Percentiles rank a stretch among this genome's conserved stretches.
Conservation (phyloP, 208 protist genomes). For the Leishmania arabica region DNA sequence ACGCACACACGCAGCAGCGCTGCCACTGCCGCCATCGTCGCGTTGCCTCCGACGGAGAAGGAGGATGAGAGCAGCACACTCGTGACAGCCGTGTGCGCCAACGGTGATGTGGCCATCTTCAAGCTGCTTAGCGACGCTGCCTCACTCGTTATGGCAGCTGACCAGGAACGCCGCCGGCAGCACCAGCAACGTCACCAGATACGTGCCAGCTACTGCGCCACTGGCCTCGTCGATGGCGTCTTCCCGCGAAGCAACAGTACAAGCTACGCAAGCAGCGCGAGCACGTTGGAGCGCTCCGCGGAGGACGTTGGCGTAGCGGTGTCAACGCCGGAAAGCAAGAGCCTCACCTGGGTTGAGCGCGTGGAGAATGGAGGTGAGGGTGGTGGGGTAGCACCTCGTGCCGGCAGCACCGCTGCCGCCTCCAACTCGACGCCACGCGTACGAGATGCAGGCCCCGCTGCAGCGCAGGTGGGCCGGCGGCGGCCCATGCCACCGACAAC, state of each 20-base stretch:
- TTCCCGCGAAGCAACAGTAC: neutral
- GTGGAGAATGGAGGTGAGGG: neutral
- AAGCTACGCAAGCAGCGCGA: slow-evolving; percentile 2
- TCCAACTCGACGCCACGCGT: neutral
- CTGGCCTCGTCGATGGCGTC: slow-evolving; percentile 2
- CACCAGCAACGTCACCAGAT: slow-evolving; percentile 1
- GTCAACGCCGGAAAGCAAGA: neutral
- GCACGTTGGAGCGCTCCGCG: neutral
- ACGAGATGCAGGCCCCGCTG: neutral
- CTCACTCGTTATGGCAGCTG: slow-evolving; percentile 29
- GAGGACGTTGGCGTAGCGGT: neutral
- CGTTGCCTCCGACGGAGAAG: neutral
- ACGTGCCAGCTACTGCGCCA: neutral
- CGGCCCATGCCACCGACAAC: neutral
- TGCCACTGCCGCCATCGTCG: neutral
- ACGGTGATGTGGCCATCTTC: slow-evolving; percentile 27
- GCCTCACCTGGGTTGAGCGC: neutral
- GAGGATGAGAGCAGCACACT: neutral
- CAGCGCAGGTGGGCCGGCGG: neutral
- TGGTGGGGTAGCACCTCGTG: neutral
- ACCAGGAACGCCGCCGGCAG: slow-evolving; percentile 10
- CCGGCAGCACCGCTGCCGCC: neutral
- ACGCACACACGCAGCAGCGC: neutral
- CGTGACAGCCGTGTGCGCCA: slow-evolving; percentile 27
- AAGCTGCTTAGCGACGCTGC: slow-evolving; percentile 23